Percentiles rank a stretch among this genome's conserved stretches.
phyloP scores from a whole-genome alignment of 192 early-diverging fungal species.

The Pecoramyces ruminantium region DNA sequence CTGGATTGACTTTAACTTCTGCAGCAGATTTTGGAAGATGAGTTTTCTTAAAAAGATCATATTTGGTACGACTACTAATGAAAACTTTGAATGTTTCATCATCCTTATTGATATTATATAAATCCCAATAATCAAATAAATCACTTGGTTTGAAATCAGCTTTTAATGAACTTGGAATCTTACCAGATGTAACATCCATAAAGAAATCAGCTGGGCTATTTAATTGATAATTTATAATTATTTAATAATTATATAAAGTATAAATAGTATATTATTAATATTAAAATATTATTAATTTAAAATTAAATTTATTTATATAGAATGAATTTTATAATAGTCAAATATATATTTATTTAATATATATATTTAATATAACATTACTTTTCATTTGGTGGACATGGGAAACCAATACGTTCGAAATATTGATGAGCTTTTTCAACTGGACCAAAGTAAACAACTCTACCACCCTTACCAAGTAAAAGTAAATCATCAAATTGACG shows the following conservation, averaged over 20 bases:
- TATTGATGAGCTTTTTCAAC: constrained; percentile 17
- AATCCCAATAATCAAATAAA: constrained; percentile 23
- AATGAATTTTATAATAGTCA: too few species aligned
- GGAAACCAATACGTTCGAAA: constrained; percentile 27
- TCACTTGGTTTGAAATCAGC: constrained; percentile 20
- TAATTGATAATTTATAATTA: too few species aligned
- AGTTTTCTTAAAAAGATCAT: neutral
- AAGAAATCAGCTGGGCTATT: constrained; percentile 37
- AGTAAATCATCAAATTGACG: constrained; percentile 63
- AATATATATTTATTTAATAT: too few species aligned
- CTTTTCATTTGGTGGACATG: constrained; percentile 35
- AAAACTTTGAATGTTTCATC: neutral
- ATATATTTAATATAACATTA: neutral
- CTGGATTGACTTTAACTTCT: neutral
- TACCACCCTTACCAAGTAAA: constrained; percentile 52
- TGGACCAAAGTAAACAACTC: constrained; percentile 44
- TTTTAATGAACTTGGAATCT: constrained; percentile 15
- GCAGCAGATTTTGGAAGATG: neutral
- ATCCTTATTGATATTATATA: neutral
- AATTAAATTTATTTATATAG: too few species aligned
- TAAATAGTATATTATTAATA: too few species aligned
- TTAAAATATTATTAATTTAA: too few species aligned
- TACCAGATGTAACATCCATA: constrained; percentile 48
- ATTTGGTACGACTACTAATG: neutral
- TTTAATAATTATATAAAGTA: too few species aligned